Evolutionary conservation across 768 basidiomycete genomes (phyloP), one percentile per base, ranked within the genome.

Genomic region (Paxillus rubicundulus): DNA sequence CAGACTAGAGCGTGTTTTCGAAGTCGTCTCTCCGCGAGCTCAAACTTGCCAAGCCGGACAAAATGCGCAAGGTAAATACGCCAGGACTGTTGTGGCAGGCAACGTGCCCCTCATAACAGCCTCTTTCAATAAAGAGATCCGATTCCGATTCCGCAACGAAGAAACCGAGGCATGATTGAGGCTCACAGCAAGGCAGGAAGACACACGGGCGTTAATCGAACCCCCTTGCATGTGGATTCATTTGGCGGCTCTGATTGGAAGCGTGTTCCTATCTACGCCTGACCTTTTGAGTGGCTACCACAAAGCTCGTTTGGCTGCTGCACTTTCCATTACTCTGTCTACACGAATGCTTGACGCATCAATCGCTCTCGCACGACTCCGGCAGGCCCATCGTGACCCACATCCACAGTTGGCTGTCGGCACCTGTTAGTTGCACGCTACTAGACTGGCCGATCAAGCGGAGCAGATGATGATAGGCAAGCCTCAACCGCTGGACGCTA

Each of bases 1-100:
- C 7, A 2, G 17, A 16, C 56, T 57, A 43, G 66, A 43, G 33
- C 30, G 16, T 8, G 14, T 8, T 20, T 43, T n/a, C 2, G 16
- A 47, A 89, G 89, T 74, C 83, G 8, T 89, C 84, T 59, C 73
- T 92, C 17, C 78, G 86, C 18, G 89, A 89, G 61, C 80, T 94
- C 21, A 95, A 95, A 70, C 92, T 91, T 4, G 24, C 62, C 87
- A 89, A 57, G 92, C 93, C 16, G 91, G 95, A 62, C 89, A 92
- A 67, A 89, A 92, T 59, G 89, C 92, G 3, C 95, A 95, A 64
- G 84, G 91, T 61, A 85, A 87, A 69, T 95, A 94, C 62, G 78
- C 93, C 60, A 87, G 87, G 66, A 85, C 84, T 0, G 92, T 94
- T 59, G 86, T 92, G 45, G 89, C 85, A 64, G 87, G 93, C 56